Base-by-base conservation (phyloP, 345 rosid species). In the Melaleuca alternifolia region DNA sequence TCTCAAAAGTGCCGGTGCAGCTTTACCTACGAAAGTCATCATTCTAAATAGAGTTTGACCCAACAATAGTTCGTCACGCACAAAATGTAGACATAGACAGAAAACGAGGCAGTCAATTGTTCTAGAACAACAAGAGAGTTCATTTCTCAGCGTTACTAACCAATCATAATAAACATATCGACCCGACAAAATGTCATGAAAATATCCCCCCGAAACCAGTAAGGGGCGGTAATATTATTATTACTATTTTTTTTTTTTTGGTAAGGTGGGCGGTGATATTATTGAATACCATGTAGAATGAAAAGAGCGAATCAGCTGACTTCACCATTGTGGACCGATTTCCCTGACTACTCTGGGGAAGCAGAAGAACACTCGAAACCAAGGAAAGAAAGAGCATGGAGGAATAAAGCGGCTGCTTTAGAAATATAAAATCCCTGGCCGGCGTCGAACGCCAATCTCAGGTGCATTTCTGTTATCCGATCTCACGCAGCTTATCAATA, bases 401-500 rank as follows among this genome's bases (percentile, higher is more conserved):
- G 88, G 87, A 86, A 89, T 90, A 37, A 84, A 90, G 57, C 75
- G 79, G 83, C 65, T 30, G 88, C 82, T n/a, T 76, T 2, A 50
- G 75, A 54, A 9, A 65, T 33, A 54, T 24, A 53, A 37, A 7
- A 30, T 26, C 33, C 52, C 48, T n/a, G 57, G 41, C 53, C 1
- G 79, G 79, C 24, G 26, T 71, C 57, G 52, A 83, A 83, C 10
- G 24, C 46, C 57, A 7, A 83, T 24, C 18, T 33, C 41, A 37
- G 24, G 54, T 33, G 24, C 76, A 84, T 84, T 26, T 21, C 86
- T 3, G 1, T 90, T 92, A 96, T 83, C 98, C 98, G 52, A 97
- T 96, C 92, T 95, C 89, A 89, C 97, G 91, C 88, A 95, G 92
- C 89, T 92, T 85, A 10, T 95, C 93, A 1, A 33, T 46, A 86